These are phyloP conservation scores for Tubosaeta sp. DNA, from an alignment of 768 basidiomycete genomes.

Conservation along the genomic window DNA sequence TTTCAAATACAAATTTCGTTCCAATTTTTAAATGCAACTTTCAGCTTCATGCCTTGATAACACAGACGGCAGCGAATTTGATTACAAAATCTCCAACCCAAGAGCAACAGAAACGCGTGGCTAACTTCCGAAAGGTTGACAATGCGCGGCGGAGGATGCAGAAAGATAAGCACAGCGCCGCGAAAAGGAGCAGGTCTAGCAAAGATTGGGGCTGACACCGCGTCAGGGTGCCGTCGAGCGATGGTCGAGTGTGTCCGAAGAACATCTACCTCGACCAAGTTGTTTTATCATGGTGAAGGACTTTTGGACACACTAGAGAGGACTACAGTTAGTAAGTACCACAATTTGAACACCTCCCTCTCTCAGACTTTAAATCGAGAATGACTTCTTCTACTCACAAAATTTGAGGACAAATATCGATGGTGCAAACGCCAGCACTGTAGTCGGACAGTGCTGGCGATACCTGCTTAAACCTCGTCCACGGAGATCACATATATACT, in stretches of 20 bases:
- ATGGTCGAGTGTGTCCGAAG: background rate
- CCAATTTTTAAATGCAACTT: background rate
- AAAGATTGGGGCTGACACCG: slow-evolving; percentile 25
- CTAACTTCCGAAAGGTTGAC: slow-evolving; percentile 17
- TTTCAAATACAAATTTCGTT: background rate
- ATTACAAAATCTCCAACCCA: slow-evolving; percentile 22
- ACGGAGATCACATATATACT: too few relatives aligned
- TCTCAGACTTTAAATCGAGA: background rate
- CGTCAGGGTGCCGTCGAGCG: background rate
- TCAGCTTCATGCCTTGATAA: slow-evolving; percentile 27
- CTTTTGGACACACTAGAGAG: background rate
- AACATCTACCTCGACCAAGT: background rate
- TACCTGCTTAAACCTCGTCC: too few relatives aligned
- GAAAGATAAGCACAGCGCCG: slow-evolving; percentile 23
- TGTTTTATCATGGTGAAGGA: background rate
- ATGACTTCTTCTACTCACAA: background rate
- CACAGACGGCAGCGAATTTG: slow-evolving; percentile 17
- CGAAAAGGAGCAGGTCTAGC: slow-evolving; percentile 25
- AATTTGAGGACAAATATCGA: too few relatives aligned
- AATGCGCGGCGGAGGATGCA: slow-evolving; percentile 20
- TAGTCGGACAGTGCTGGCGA: too few relatives aligned
- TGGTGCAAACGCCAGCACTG: too few relatives aligned
- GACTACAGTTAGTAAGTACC: background rate
- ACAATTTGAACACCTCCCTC: background rate
- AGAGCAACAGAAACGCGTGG: slow-evolving; percentile 27